Conservation (phyloP, 2,329 filamentous ascomycete species). For the Phyllosticta capitalensis region DNA sequence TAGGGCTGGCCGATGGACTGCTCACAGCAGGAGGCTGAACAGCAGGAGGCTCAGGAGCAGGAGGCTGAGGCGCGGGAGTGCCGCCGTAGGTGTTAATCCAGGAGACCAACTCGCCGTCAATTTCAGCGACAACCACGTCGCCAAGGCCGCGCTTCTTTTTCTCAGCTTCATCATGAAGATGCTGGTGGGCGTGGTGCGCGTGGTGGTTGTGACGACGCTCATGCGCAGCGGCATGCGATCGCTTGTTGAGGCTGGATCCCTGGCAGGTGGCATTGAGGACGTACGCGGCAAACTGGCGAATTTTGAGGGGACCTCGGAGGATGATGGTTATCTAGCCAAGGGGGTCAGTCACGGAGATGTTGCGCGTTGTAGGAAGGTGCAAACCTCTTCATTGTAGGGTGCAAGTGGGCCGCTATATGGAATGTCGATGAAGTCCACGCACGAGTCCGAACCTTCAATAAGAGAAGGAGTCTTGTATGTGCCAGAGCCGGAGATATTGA, state of each 20-base stretch:
- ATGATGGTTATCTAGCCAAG: conserved; percentile 58
- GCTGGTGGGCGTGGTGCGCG: conserved; percentile 39
- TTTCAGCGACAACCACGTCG: conserved; percentile 47
- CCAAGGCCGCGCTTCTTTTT: conserved; percentile 40
- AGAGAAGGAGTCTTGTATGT: conserved; percentile 54
- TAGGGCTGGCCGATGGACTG: conserved; percentile 10
- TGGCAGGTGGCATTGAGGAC: conserved; percentile 33
- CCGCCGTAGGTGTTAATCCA: conserved; percentile 50
- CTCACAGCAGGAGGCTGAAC: conserved; percentile 11
- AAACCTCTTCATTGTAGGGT: conserved; percentile 62
- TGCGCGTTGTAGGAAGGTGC: too few relatives aligned
- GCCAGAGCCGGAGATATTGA: conserved; percentile 49
- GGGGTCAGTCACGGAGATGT: too few relatives aligned
- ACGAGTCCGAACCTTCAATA: conserved; percentile 51
- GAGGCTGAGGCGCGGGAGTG: conserved; percentile 13
- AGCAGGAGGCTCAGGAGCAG: conserved; percentile 14
- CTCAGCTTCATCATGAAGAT: conserved; percentile 34
- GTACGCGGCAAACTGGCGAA: conserved; percentile 64
- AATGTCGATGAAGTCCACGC: conserved; percentile 40
- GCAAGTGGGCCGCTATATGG: conserved; percentile 52
- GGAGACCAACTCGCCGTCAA: conserved; percentile 47
- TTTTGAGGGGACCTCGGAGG: conserved; percentile 58
- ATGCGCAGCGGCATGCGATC: conserved; percentile 16
- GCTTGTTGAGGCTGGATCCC: conserved; percentile 23
- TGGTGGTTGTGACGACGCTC: conserved; percentile 21